Base-by-base conservation (phyloP, 1,284 basidiomycete genomes). In the Cryptococcus amylolentus region DNA sequence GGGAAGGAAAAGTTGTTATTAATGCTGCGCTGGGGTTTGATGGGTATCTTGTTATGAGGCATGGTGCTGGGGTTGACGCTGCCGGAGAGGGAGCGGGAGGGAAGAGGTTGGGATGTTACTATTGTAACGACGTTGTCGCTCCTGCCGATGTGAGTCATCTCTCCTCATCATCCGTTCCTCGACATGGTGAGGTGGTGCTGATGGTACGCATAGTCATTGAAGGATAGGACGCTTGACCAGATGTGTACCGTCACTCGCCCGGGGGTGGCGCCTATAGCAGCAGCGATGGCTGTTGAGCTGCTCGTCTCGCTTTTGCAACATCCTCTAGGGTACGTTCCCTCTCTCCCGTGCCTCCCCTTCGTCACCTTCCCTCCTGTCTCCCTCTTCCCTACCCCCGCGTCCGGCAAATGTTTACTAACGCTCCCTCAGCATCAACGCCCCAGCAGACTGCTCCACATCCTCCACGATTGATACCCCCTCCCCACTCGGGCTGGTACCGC, bases 161-260 rank as follows among this genome's bases (percentile, higher is more conserved):
- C n/a, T 98, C 20, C 23, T 27, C 9, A 40, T 38, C 37, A n/a
- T 20, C 35, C 48, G 13, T 13, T 50, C n/a, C 18, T 28, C n/a
- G 41, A 41, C 39, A 23, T 20, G 13, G n/a, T 16, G 38, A 2
- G 5, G n/a, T 23, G 18, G n/a, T 38, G 38, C n/a, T 50, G 43
- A 55, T 63, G 38, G 56, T 48, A 35, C 13, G 26, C 12, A 20
- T 58, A 96, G 93, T 94, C 91, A 0, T 80, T 98, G 49, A 89
- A 90, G 0, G 94, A 98, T 70, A 83, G 94, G 38, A 97, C 94
- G 1, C 82, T 98, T 27, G 96, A 98, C 73, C 95, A 98, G 73
- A 98, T 98, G 95, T 98, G 96, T 71, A 98, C 96, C 0, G 96
- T 98, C 13, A 97, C 95, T 0, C 81, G 96, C n/a, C 95, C 96